Evolutionary conservation across 495 filamentous ascomycete genomes (phyloP), one percentile per base, ranked within the genome.

Genomic region (Parathielavia hyrcaniae): DNA sequence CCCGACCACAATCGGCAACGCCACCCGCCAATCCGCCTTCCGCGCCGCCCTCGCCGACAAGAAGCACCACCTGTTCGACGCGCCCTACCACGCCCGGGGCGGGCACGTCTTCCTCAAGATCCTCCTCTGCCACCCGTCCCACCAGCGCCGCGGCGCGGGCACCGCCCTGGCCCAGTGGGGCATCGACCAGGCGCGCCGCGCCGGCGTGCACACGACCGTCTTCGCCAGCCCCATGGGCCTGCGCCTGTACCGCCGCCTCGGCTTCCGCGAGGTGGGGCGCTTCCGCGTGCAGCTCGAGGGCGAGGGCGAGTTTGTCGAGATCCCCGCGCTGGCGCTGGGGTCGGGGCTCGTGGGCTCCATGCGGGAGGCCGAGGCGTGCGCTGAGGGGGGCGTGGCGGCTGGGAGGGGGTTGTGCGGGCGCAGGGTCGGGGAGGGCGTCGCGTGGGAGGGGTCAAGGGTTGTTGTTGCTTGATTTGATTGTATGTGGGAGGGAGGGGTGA

Each of bases 81-180:
- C 52, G 4, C 52, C 38, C 30, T 61, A 56, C 54, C 17, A 26
- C 38, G 20, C 50, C 12, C 26, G 16, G 17, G 23, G 59, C 23
- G 61, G 63, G 14, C 67, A 69, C 55, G 59, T 67, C 43, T 66
- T 74, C 44, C 75, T 84, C 36, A 73, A 79, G 60, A 73, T 78
- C 49, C 62, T 84, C 10, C 70, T 74, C 13, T 77, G 76, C 19
- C 73, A 78, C 50, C 79, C 78, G 4, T 71, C 74, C 22, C 77
- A 76, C 52, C 72, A 75, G 55, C 59, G 71, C 16, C 66, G 73
- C 26, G 80, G 81, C 4, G 81, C 81, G 0, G 80, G 76, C 10
- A 67, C 69, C 1, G 71, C 76, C 62, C 73, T 83, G 1, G 67
- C 80, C 5, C 38, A 65, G 17, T 83, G 80, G 79, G 79, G 79